These are phyloP conservation scores for Bremia lactucae DNA, from an alignment of 352 stramenopile species.

Conservation along the genomic window DNA sequence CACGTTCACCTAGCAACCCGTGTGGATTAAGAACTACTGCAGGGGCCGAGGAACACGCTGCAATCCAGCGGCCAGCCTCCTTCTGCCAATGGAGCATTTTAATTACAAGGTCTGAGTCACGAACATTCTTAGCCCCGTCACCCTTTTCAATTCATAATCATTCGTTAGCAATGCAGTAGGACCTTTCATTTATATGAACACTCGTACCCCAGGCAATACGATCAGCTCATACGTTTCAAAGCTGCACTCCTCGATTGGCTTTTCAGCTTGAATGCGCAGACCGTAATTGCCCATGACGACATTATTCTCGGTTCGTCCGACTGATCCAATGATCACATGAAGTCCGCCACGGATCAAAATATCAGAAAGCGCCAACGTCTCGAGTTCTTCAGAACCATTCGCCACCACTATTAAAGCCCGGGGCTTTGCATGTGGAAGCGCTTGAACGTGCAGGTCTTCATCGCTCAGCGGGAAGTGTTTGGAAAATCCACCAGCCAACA, in stretches of 20 bases:
- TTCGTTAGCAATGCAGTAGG: background rate
- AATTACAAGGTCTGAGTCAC: slow-evolving; percentile 45
- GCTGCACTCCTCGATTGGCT: slow-evolving; percentile 56
- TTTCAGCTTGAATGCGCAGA: slow-evolving; percentile 47
- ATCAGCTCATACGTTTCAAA: slow-evolving; percentile 58
- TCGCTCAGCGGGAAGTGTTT: slow-evolving; percentile 14
- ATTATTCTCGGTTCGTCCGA: slow-evolving; percentile 46
- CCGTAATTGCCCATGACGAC: slow-evolving; percentile 53
- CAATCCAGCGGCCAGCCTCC: slow-evolving; percentile 36
- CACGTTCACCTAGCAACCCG: slow-evolving; percentile 30
- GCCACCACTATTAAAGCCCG: slow-evolving; percentile 48
- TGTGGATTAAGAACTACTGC: slow-evolving; percentile 35
- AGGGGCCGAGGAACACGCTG: slow-evolving; percentile 38
- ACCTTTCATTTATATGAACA: background rate
- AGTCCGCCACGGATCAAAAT: slow-evolving; percentile 43
- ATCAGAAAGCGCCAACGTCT: slow-evolving; percentile 53
- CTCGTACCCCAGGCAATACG: slow-evolving; percentile 61
- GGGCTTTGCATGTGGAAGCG: slow-evolving; percentile 34
- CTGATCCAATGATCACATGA: slow-evolving; percentile 43
- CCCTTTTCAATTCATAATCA: slow-evolving; percentile 18
- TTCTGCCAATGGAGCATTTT: slow-evolving; percentile 58
- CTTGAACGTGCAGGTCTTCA: slow-evolving; percentile 17
- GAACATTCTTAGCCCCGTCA: slow-evolving; percentile 26
- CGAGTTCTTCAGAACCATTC: slow-evolving; percentile 58
- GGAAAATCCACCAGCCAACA: slow-evolving; percentile 17